Conservation (phyloP, 2,329 filamentous ascomycete genomes). For the Epichloe coenophiala region DNA sequence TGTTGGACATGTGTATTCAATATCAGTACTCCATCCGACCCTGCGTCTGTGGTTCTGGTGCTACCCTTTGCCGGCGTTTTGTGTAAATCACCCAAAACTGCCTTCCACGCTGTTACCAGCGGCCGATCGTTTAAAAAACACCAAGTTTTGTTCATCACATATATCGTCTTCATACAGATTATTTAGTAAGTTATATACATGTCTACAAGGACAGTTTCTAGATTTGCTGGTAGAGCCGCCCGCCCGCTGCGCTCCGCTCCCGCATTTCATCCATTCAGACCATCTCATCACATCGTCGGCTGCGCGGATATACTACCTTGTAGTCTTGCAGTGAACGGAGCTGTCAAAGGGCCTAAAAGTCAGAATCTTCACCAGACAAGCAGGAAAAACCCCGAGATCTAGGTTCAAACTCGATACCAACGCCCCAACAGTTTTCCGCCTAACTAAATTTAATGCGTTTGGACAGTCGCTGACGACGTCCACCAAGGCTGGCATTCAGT, state of each 20-base stretch:
- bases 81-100: background rate
- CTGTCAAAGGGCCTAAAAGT: background rate
- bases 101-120: background rate
- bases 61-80: constrained; percentile 1
- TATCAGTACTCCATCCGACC: constrained; percentile 1
- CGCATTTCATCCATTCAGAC: constrained; percentile 4
- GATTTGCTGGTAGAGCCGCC: background rate
- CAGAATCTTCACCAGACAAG: background rate
- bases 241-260: background rate
- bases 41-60: background rate
- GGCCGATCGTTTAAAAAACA: background rate
- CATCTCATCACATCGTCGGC: background rate
- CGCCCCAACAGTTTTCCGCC: no score
- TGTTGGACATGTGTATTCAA: constrained; percentile 3
- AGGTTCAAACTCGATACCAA: background rate
- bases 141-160: background rate
- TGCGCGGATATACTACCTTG: background rate
- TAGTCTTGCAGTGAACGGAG: background rate
- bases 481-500: background rate
- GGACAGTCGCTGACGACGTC: background rate
- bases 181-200: background rate
- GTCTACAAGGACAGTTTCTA: background rate
- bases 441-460: no score
- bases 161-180: background rate
- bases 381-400: background rate